These are phyloP conservation scores for Calonectria honghensis DNA, from an alignment of 2,329 filamentous ascomycete species.

Conservation along the genomic window DNA sequence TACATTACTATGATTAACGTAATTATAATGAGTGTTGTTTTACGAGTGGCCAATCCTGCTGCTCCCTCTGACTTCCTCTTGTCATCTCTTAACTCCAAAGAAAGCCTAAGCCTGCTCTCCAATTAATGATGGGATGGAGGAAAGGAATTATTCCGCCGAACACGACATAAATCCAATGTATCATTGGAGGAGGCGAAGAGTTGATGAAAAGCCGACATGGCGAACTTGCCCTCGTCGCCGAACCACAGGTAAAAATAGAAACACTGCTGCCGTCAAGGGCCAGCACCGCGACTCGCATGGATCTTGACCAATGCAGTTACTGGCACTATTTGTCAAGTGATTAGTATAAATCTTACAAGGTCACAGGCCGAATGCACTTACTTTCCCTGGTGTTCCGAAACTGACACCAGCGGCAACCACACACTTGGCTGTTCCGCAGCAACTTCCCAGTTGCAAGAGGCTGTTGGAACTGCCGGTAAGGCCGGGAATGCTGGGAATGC, in stretches of 20 bases:
- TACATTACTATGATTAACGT: background rate
- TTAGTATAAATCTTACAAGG: background rate
- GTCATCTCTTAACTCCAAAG: background rate
- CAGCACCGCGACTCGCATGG: background rate
- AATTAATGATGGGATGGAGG: background rate
- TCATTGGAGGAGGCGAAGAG: background rate
- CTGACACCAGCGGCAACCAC: background rate
- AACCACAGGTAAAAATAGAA: background rate
- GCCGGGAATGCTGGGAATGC: too few species aligned
- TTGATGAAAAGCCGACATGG: background rate
- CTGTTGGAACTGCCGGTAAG: too few species aligned
- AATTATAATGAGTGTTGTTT: background rate
- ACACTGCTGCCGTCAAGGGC: background rate
- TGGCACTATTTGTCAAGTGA: background rate
- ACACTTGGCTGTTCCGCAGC: constrained; percentile 1
- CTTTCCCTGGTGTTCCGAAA: background rate
- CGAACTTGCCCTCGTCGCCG: background rate
- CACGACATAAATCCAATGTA: background rate
- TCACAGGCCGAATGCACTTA: background rate
- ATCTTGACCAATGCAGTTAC: background rate
- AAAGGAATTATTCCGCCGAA: background rate
- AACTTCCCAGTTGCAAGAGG: background rate
- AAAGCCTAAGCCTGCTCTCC: background rate
- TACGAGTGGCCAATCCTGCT: background rate
- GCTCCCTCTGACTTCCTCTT: background rate